phyloP scores from a whole-genome alignment of 768 basidiomycete genomes.

The Infundibulicybe gibba region DNA sequence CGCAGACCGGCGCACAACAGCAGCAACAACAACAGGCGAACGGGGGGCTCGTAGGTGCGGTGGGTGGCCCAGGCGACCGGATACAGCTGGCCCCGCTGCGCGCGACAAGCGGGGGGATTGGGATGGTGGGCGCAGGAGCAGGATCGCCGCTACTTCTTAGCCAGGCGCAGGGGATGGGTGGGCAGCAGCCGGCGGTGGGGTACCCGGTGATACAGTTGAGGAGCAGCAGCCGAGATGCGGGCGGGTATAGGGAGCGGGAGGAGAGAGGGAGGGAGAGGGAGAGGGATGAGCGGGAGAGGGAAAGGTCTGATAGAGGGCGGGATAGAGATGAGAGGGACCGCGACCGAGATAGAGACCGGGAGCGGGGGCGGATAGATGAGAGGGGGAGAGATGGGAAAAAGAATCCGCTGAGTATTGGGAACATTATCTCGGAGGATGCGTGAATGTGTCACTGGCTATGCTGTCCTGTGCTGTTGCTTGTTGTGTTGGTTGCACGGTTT shows the following conservation, averaged over 20 bases:
- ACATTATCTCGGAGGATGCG: slow-evolving; percentile 59
- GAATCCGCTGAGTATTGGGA: slow-evolving; percentile 67
- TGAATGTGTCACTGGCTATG: neutral
- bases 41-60: slow-evolving; percentile 9
- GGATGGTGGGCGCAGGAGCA: slow-evolving; percentile 6
- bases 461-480: no score
- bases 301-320: slow-evolving; percentile 1
- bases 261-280: slow-evolving; percentile 13
- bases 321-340: slow-evolving; percentile 4
- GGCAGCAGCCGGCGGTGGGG: slow-evolving; percentile 14
- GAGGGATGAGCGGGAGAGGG: slow-evolving; percentile 10
- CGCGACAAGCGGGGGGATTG: slow-evolving; percentile 11
- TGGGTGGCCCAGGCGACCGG: slow-evolving; percentile 27
- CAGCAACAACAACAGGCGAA: neutral
- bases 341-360: slow-evolving; percentile 8
- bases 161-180: slow-evolving; percentile 26
- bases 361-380: slow-evolving; percentile 14
- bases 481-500: no score
- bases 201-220: neutral
- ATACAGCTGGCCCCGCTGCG: slow-evolving; percentile 59
- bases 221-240: slow-evolving; percentile 10
- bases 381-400: slow-evolving; percentile 41
- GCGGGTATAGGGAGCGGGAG: slow-evolving; percentile 16
- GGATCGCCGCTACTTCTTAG: neutral
- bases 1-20: neutral